Evolutionary conservation across 495 filamentous ascomycete species (phyloP), one percentile per base, ranked within the genome.

Genomic region (Penicillium pancosmium): DNA sequence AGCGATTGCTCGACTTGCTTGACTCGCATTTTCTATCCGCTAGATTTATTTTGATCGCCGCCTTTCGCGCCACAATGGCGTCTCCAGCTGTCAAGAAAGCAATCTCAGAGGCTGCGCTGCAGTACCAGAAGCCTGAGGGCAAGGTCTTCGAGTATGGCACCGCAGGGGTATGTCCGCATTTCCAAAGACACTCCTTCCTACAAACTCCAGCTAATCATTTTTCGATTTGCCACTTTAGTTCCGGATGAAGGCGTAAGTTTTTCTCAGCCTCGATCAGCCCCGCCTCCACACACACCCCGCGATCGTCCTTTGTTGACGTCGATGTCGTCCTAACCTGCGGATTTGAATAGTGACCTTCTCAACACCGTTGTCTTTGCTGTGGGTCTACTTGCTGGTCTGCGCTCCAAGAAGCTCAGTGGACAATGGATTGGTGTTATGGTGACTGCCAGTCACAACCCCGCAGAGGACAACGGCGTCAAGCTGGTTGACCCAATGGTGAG

Each of bases 361-460:
- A 92, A 96, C 75, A 93, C 89, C 15, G 90, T 98, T 48, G 83
- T 96, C 63, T 97, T 92, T 71, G 85, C 93, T 46, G 92, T 96
- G 43, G 94, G 93, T 47, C 82, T 98, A 55, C 84, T 97, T 34
- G 91, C 95, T 41, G 86, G 90, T 49, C 83, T 98, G n/a, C 90
- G 94, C 38, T 97, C 91, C 41, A 91, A 90, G 69, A 93, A 92
- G 71, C 82, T 93, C 51, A 87, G 87, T 67, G 88, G 91, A 59
- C 89, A 93, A 78, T 89, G 90, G 65, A 95, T 99, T 70, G 94
- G 94, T 71, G 85, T 99, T 52, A 98, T 99, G 94, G 92, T 99
- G 72, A 99, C 94, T 62, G 94, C 94, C 35, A 96, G 91, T 64
- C 94, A 99, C 83, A 99, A 99, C 76, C 91, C 91, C 38, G 91